Conservation (phyloP, 306 rosid genomes). For the Trifolium pratense region DNA sequence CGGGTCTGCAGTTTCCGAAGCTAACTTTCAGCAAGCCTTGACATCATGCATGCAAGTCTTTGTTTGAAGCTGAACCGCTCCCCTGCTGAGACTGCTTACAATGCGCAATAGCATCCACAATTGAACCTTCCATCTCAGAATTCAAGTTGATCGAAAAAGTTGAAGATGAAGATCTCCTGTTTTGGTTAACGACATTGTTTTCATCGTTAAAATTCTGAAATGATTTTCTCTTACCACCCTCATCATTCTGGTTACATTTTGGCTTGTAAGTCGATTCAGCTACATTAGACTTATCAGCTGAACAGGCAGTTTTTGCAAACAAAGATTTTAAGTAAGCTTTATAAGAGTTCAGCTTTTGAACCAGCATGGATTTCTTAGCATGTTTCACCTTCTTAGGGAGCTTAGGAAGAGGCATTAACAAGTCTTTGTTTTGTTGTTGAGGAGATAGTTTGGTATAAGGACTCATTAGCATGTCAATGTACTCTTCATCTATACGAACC, state of each 20-base stretch:
- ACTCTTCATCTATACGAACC: slow-evolving; percentile 58
- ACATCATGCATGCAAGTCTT: slow-evolving; percentile 24
- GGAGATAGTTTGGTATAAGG: slow-evolving; percentile 52
- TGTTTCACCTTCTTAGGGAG: slow-evolving; percentile 56
- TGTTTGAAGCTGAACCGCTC: slow-evolving; percentile 36
- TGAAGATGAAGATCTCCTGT: slow-evolving; percentile 51
- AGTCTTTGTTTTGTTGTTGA: slow-evolving; percentile 52
- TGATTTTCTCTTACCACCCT: slow-evolving; percentile 2
- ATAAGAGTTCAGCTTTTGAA: slow-evolving; percentile 63
- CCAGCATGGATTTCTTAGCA: slow-evolving; percentile 49
- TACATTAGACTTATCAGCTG: slow-evolving; percentile 47
- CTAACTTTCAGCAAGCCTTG: not conserved
- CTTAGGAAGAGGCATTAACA: slow-evolving; percentile 61
- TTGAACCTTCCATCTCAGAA: slow-evolving; percentile 60
- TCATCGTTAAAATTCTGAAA: slow-evolving; percentile 2
- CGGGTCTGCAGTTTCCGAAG: slow-evolving; percentile 45
- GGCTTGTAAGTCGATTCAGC: slow-evolving; percentile 4
- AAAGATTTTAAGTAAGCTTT: slow-evolving; percentile 61
- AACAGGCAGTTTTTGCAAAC: slow-evolving; percentile 57
- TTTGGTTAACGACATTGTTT: not conserved
- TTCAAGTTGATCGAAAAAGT: slow-evolving; percentile 68
- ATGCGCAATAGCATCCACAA: slow-evolving; percentile 82
- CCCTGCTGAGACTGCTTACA: slow-evolving; percentile 61
- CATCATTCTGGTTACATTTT: not conserved
- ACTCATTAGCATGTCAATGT: slow-evolving; percentile 64